Percentiles rank a stretch among this genome's conserved stretches.
phyloP scores from a whole-genome alignment of 148 eudicot genomes.

The Arctostaphylos glauca region DNA sequence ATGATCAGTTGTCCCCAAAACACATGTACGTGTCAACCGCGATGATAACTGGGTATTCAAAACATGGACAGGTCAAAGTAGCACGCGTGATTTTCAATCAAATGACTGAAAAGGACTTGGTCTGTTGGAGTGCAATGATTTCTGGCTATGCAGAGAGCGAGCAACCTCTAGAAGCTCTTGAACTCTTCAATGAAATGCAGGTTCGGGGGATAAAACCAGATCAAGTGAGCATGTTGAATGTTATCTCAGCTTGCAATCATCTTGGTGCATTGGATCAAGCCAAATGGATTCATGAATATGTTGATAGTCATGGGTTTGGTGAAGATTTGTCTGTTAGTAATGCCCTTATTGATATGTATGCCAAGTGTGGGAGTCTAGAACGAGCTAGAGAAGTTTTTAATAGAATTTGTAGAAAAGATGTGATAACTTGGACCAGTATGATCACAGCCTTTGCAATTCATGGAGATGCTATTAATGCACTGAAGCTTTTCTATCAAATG shows the following conservation, averaged over 20 bases:
- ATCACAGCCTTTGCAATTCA: conserved; percentile 42
- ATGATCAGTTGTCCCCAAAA: conserved; percentile 29
- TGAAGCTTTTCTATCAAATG: conserved; percentile 41
- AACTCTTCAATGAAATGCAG: conserved; percentile 40
- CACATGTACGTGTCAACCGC: conserved; percentile 44
- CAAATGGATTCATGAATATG: conserved; percentile 31
- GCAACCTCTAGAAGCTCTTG: conserved; percentile 43
- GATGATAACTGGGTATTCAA: conserved; percentile 49
- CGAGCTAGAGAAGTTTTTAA: conserved; percentile 37
- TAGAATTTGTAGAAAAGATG: conserved; percentile 34
- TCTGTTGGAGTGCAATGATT: conserved; percentile 64
- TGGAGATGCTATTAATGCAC: conserved; percentile 39
- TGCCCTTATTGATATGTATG: conserved; percentile 62
- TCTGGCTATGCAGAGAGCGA: conserved; percentile 51
- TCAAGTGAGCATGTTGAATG: conserved; percentile 50
- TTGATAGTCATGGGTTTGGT: conserved; percentile 33
- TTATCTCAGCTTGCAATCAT: conserved; percentile 51
- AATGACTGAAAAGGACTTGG: conserved; percentile 38
- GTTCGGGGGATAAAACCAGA: conserved; percentile 40
- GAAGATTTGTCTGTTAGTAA: conserved; percentile 41
- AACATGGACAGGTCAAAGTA: conserved; percentile 34
- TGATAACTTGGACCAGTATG: conserved; percentile 54
- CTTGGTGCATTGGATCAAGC: conserved; percentile 48
- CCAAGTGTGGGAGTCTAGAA: conserved; percentile 52
- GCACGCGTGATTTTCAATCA: conserved; percentile 42